Percentiles rank a stretch among this genome's conserved stretches.
phyloP scores from a whole-genome alignment of 345 rosid species.

The Eucalyptus tenuipes region DNA sequence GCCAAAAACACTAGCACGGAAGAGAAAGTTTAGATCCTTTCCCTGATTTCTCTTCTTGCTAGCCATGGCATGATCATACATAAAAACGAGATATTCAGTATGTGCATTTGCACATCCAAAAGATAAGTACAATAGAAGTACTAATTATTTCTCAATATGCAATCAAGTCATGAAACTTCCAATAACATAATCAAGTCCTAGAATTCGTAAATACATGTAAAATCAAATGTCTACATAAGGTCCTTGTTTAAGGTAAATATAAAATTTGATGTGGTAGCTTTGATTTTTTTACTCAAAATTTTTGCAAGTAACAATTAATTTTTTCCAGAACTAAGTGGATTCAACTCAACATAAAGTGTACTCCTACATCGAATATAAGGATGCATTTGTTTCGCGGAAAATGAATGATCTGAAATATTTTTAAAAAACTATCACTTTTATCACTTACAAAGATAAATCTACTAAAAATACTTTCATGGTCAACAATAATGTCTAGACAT shows the following conservation, averaged over 20 bases:
- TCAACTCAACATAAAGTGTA: neutral
- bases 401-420: fast-evolving
- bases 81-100: neutral
- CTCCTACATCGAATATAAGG: fast-evolving
- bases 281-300: neutral
- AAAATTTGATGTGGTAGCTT: neutral
- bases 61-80: neutral
- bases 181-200: neutral
- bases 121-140: neutral
- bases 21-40: neutral
- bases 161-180: neutral
- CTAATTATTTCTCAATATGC: neutral
- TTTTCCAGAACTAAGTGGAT: neutral
- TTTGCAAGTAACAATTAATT: neutral
- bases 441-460: neutral
- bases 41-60: neutral
- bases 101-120: neutral
- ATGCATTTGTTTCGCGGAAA: fast-evolving
- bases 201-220: neutral
- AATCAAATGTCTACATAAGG: neutral
- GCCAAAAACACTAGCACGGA: neutral
- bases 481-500: neutral
- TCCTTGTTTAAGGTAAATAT: neutral
- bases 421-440: fast-evolving
- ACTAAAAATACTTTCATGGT: neutral